A percentile compares a stretch with the other conserved stretches of the same genome.
phyloP scores from a whole-genome alignment of 106 monocot genomes.

The Dendrobium nobile region DNA sequence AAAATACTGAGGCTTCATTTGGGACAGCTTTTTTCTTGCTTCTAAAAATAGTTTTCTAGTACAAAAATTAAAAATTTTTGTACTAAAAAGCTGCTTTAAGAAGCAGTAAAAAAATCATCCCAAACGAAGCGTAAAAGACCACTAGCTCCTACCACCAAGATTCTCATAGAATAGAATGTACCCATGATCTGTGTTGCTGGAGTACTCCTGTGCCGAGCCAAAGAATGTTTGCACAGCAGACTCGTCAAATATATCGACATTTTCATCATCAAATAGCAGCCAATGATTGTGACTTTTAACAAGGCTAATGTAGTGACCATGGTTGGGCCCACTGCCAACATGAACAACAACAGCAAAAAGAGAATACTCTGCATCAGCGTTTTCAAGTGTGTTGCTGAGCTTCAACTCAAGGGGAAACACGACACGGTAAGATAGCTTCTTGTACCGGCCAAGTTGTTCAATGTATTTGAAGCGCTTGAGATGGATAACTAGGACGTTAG shows the following conservation, averaged over 20 bases:
- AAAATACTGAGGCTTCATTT: no score
- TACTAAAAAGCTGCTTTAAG: no score
- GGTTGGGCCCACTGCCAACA: slow-evolving; percentile 51
- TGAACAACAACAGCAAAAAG: slow-evolving; percentile 44
- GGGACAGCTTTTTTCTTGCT: no score
- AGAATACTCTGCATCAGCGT: slow-evolving; percentile 35
- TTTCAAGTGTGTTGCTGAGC: slow-evolving; percentile 25
- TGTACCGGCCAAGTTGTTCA: slow-evolving; percentile 41
- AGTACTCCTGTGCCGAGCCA: slow-evolving; percentile 31
- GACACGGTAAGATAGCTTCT: slow-evolving; percentile 45
- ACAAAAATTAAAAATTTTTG: no score
- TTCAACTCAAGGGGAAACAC: slow-evolving; percentile 50
- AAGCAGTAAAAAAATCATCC: no score
- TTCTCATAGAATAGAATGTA: slow-evolving; percentile 38
- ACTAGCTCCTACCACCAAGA: slow-evolving; percentile 11
- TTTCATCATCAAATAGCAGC: slow-evolving; percentile 30
- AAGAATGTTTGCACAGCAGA: slow-evolving; percentile 27
- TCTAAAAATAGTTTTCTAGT: no score
- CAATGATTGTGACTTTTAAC: slow-evolving; percentile 32
- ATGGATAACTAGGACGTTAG: slow-evolving; percentile 40
- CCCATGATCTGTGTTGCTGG: slow-evolving; percentile 36
- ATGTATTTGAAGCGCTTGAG: slow-evolving; percentile 54
- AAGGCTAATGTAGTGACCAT: slow-evolving; percentile 50
- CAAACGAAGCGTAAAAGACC: neutral
- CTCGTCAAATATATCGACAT: slow-evolving; percentile 34